Evolutionary conservation across 1,284 basidiomycete genomes (phyloP).

Genomic region (Malassezia psittaci): DNA sequence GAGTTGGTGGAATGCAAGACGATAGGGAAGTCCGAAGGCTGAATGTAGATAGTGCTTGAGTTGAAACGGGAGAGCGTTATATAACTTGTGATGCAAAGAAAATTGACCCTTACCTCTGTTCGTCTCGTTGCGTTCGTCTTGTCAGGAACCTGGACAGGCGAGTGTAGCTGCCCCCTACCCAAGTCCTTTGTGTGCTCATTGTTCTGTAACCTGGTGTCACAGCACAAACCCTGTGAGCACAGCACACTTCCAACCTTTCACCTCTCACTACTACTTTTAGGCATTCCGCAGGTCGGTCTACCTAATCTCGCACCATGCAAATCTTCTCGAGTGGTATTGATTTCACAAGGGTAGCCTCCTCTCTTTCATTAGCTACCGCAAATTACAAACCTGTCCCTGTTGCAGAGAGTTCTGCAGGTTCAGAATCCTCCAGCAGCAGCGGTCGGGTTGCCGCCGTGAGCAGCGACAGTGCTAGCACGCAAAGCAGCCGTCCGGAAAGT

Average conservation of each 20-base stretch:
- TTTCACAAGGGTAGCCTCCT: slow-evolving; percentile 23
- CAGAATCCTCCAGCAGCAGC: slow-evolving; percentile 6
- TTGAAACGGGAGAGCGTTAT: no score
- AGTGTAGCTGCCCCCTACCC: neutral
- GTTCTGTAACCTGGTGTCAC: neutral
- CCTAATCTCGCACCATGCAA: slow-evolving; percentile 6
- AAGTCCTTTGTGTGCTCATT: neutral
- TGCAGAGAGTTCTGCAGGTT: slow-evolving; percentile 14
- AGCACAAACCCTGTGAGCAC: neutral
- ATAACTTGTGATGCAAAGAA: no score
- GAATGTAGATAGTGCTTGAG: no score
- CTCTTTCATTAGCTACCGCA: slow-evolving; percentile 38
- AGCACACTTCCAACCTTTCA: neutral
- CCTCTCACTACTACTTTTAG: no score
- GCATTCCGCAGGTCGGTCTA: slow-evolving; percentile 11
- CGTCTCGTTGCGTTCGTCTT: no score
- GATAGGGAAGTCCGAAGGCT: neutral
- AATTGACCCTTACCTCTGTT: no score
- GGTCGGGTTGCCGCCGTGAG: slow-evolving; percentile 1
- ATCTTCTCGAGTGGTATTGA: slow-evolving; percentile 3
- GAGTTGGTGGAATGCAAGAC: neutral
- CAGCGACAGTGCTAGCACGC: neutral
- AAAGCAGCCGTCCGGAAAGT: slow-evolving; percentile 5
- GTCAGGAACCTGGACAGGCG: no score
- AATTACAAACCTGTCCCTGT: slow-evolving; percentile 47